These are phyloP conservation scores for Puccinia horiana DNA, from an alignment of 1,284 basidiomycete genomes.

Conservation along the genomic window DNA sequence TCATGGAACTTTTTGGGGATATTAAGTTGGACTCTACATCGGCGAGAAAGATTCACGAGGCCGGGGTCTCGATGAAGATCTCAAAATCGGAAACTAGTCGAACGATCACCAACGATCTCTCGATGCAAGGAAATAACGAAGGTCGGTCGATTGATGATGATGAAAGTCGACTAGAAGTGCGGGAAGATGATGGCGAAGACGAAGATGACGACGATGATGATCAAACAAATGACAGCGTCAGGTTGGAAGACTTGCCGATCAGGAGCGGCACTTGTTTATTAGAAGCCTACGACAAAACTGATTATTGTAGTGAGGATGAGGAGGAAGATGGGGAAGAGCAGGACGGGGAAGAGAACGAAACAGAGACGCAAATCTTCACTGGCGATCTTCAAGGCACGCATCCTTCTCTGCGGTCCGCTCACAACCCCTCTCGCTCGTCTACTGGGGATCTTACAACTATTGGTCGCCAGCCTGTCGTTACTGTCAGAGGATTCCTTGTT, in stretches of 20 bases:
- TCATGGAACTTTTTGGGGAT: conserved; percentile 77
- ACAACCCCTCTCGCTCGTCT: neutral
- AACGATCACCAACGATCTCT: conserved; percentile 24
- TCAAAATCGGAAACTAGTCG: conserved; percentile 19
- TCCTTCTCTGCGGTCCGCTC: neutral
- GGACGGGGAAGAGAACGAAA: neutral
- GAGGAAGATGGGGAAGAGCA: conserved; percentile 11
- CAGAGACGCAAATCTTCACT: neutral
- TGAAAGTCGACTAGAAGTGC: neutral
- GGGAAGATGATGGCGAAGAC: neutral
- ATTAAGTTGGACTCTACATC: conserved; percentile 33
- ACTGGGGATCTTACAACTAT: neutral
- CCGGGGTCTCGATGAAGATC: conserved; percentile 30
- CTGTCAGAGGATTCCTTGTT: conserved; percentile 31
- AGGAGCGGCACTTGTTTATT: conserved; percentile 42
- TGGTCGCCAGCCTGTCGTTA: conserved; percentile 2
- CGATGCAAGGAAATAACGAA: neutral
- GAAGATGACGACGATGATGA: conserved; percentile 15
- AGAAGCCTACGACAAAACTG: conserved; percentile 48
- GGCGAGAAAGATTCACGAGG: conserved; percentile 17
- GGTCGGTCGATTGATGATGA: neutral
- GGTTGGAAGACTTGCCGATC: conserved; percentile 35
- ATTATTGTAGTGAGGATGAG: conserved; percentile 44
- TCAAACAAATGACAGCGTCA: neutral
- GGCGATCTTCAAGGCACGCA: neutral